Percentiles rank a stretch among this genome's conserved stretches.
These are phyloP conservation scores for Gorgonomyces haynaldii DNA, from an alignment of 192 early-diverging fungal species.

Conservation along the genomic window DNA sequence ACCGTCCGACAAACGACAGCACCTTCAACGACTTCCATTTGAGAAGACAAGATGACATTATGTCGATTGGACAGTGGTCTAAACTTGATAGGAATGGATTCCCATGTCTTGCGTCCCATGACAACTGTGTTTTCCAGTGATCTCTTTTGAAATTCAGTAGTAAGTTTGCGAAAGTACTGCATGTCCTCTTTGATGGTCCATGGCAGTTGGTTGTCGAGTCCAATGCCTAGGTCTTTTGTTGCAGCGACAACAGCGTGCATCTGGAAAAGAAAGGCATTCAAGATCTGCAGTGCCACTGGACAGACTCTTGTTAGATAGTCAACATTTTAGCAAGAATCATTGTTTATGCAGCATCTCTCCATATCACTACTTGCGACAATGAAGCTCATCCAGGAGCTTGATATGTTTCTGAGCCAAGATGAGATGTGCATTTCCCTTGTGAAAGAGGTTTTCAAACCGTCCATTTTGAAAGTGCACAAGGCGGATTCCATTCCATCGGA, in stretches of 20 bases:
- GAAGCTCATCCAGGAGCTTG: too few species aligned
- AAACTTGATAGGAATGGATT: conserved; percentile 73
- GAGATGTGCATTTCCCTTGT: too few species aligned
- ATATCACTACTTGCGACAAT: too few species aligned
- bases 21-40: conserved; percentile 18
- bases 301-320: too few species aligned
- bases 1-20: background rate
- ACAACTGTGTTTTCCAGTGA: conserved; percentile 63
- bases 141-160: conserved; percentile 23
- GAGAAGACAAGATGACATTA: conserved; percentile 75
- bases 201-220: conserved; percentile 54
- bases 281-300: background rate
- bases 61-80: conserved; percentile 65
- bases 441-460: too few species aligned
- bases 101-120: conserved; percentile 91
- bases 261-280: too few species aligned
- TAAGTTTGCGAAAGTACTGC: conserved; percentile 65
- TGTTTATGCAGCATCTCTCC: too few species aligned
- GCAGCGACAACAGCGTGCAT: conserved; percentile 70
- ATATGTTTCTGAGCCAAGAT: too few species aligned
- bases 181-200: conserved; percentile 84
- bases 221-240: conserved; percentile 66
- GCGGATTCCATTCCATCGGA: too few species aligned
- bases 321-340: too few species aligned
- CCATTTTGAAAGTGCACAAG: too few species aligned